These are phyloP conservation scores for Nicotiana obtusifolia DNA, from an alignment of 257 asterid genomes.

Conservation along the genomic window DNA sequence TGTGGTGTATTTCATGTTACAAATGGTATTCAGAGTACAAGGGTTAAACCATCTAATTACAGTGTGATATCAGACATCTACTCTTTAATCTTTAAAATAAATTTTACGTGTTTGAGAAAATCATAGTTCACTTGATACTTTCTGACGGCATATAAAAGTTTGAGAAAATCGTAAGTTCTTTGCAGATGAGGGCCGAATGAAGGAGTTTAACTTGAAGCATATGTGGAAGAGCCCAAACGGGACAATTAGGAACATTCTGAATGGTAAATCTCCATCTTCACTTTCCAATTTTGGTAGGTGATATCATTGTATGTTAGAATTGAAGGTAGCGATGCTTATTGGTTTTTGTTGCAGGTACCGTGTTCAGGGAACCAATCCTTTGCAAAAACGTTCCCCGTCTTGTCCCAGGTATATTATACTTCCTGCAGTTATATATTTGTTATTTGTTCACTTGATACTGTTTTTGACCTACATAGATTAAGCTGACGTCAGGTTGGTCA, in stretches of 20 bases:
- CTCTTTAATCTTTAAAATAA: neutral
- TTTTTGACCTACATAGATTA: neutral
- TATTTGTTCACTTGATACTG: neutral
- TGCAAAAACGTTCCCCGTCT: slow-evolving; percentile 95
- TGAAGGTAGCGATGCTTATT: slow-evolving; percentile 3
- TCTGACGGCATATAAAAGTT: neutral
- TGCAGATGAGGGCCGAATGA: slow-evolving; percentile 85
- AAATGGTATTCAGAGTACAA: neutral
- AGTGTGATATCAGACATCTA: neutral
- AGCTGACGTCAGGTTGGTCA: slow-evolving; percentile 69
- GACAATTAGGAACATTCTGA: slow-evolving; percentile 92
- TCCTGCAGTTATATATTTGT: slow-evolving; percentile 2
- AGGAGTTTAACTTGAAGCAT: slow-evolving; percentile 70
- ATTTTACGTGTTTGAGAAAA: neutral
- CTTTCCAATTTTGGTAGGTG: neutral
- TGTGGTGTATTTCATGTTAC: neutral
- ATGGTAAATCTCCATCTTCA: slow-evolving; percentile 43
- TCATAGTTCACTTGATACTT: too few relatives aligned
- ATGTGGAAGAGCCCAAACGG: slow-evolving; percentile 99
- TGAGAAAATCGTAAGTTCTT: neutral
- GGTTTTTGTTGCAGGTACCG: slow-evolving; percentile 57
- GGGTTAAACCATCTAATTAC: neutral
- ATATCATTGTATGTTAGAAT: neutral
- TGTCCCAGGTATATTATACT: slow-evolving; percentile 59
- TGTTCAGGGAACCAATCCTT: slow-evolving; percentile 91